A percentile compares a stretch with the other conserved stretches of the same genome.
These are phyloP conservation scores for Blastomyces silverae DNA, from an alignment of 2,329 filamentous ascomycete species.

Conservation along the genomic window DNA sequence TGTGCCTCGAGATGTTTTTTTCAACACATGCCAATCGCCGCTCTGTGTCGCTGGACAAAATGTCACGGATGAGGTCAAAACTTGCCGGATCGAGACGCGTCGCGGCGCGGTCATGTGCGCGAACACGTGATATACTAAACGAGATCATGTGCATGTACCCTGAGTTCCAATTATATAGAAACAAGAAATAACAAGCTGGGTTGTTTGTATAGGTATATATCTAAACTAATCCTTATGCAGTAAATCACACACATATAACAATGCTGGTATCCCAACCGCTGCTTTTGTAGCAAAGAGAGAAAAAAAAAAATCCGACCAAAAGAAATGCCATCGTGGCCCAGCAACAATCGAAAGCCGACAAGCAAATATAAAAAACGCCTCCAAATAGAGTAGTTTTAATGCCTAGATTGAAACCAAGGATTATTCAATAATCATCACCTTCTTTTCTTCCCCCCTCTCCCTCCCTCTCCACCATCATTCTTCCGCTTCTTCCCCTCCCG, in stretches of 20 bases:
- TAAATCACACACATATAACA: not conserved
- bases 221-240: not conserved
- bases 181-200: not conserved
- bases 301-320: not conserved
- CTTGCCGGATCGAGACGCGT: conserved; percentile 12
- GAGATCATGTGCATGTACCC: not conserved
- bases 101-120: conserved; percentile 15
- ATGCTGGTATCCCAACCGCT: conserved; percentile 6
- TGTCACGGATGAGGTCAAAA: not conserved
- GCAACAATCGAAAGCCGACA: no score
- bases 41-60: not conserved
- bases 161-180: not conserved
- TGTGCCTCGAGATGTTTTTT: not conserved
- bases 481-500: conserved; percentile 78
- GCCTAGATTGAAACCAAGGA: not conserved
- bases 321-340: not conserved
- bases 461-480: conserved; percentile 48
- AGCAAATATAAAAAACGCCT: not conserved
- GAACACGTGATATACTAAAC: not conserved
- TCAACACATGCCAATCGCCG: not conserved
- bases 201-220: not conserved
- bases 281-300: not conserved
- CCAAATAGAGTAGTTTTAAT: not conserved
- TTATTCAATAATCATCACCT: conserved; percentile 26
- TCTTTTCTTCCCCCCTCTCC: conserved; percentile 44